Evolutionary conservation across 2,329 filamentous ascomycete genomes (phyloP), one percentile per base, ranked within the genome.

Genomic region (Fusarium verrucosum): DNA sequence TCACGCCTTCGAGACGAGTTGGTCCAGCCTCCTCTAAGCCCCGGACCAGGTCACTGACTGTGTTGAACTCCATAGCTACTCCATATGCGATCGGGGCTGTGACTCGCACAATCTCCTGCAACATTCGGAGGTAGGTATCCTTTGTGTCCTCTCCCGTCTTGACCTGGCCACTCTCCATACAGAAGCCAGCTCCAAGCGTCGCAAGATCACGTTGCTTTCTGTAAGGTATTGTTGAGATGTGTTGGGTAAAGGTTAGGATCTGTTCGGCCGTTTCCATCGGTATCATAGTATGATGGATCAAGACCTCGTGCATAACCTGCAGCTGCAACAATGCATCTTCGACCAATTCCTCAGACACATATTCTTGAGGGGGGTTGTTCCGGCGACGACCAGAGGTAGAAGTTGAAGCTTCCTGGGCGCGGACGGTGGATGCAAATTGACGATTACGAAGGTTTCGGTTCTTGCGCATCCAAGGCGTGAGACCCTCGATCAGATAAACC

Each of bases 161-260:
- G 37, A 94, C 89, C 76, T 94, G 91, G 0, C 91, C 91, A 1
- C 82, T 80, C 50, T 92, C 90, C 89, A 94, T 93, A 76, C 91
- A 94, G 74, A 94, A 94, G 0, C 85, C 82, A 2, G 86, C 87
- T 13, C 83, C 80, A 2, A 83, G 81, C 50, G 80, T 80, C 44
- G 77, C 74, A 30, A 76, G 75, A 52, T 87, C 84, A 20, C 78
- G 77, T 66, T 83, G 81, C 47, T 80, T 84, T 64, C 86, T 86
- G 75, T 94, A 94, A 0, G 90, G 91, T 20, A 90, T 87, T 2
- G 88, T 91, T 9, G 89, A 90, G 44, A 94, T 88, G 73, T 94
- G 89, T 70, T 93, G 89, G 0, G 92, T 94, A 70, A 94, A 92
- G 30, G 85, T 81, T 26, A 83, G 80, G 26, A 94, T 87, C 89